These are phyloP conservation scores for Candolleomyces eurysporus DNA, from an alignment of 768 basidiomycete genomes.

Conservation along the genomic window DNA sequence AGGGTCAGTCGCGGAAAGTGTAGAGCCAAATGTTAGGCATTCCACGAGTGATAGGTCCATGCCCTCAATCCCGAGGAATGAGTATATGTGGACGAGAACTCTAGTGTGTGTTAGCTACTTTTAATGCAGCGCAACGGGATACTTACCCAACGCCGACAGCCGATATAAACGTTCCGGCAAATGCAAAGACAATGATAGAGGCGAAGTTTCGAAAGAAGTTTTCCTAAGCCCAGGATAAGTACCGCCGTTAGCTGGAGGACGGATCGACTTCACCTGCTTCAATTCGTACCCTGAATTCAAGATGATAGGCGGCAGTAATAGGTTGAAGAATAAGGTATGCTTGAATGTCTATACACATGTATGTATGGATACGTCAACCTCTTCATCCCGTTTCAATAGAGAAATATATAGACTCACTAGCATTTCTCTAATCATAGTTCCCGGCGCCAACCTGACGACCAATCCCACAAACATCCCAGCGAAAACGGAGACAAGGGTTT, in stretches of 20 bases:
- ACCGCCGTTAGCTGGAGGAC: background rate
- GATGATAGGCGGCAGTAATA: slow-evolving; percentile 97
- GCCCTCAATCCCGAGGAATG: slow-evolving; percentile 88
- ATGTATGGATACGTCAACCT: background rate
- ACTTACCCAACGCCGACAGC: slow-evolving; percentile 94
- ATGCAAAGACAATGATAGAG: slow-evolving; percentile 91
- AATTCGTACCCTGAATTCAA: slow-evolving; percentile 97
- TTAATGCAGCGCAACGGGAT: background rate
- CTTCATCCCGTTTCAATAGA: background rate
- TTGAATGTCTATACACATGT: slow-evolving; percentile 73
- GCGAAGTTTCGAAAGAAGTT: slow-evolving; percentile 99
- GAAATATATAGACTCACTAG: slow-evolving; percentile 59
- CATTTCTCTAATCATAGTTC: slow-evolving; percentile 96
- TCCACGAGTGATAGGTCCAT: slow-evolving; percentile 85
- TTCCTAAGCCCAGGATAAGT: slow-evolving; percentile 51
- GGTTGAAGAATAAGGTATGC: slow-evolving; percentile 96
- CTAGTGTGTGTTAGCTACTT: slow-evolving; percentile 38
- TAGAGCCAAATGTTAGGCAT: slow-evolving; percentile 95
- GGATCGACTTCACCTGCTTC: slow-evolving; percentile 68
- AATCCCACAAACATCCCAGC: slow-evolving; percentile 96
- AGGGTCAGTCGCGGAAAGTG: slow-evolving; percentile 95
- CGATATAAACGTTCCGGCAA: slow-evolving; percentile 93
- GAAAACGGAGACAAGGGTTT: slow-evolving; percentile 93
- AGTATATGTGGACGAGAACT: slow-evolving; percentile 91
- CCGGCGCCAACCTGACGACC: slow-evolving; percentile 85